phyloP scores from a whole-genome alignment of 768 basidiomycete genomes.

The Pisolithus orientalis region DNA sequence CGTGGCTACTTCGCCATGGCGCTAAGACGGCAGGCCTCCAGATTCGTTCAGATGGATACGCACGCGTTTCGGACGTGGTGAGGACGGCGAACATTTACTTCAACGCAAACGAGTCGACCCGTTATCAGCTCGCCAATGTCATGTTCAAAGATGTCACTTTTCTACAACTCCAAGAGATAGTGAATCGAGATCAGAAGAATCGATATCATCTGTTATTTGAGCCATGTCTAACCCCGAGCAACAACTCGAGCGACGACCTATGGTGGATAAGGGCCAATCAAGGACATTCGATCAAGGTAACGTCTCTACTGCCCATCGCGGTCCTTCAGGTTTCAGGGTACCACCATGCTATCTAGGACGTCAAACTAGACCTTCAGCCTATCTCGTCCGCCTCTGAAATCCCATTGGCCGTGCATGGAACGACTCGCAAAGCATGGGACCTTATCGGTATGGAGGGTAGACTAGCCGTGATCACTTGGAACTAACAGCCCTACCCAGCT shows the following conservation, averaged over 20 bases:
- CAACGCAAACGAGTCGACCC: neutral
- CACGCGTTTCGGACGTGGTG: slow-evolving; percentile 78
- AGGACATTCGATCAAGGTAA: slow-evolving; percentile 79
- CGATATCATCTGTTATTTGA: slow-evolving; percentile 58
- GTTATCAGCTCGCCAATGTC: slow-evolving; percentile 56
- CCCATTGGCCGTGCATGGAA: slow-evolving; percentile 82
- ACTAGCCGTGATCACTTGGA: neutral
- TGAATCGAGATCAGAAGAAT: slow-evolving; percentile 59
- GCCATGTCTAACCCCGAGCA: slow-evolving; percentile 25
- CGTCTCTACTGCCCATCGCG: slow-evolving; percentile 5
- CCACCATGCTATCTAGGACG: slow-evolving; percentile 35
- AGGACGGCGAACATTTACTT: slow-evolving; percentile 16
- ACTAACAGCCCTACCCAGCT: slow-evolving; percentile 32
- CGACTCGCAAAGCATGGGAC: slow-evolving; percentile 62
- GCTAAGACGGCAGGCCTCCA: slow-evolving; percentile 67
- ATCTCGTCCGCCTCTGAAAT: slow-evolving; percentile 56
- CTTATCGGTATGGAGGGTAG: slow-evolving; percentile 46
- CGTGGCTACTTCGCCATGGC: slow-evolving; percentile 89
- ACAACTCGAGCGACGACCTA: slow-evolving; percentile 26
- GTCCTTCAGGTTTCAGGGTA: neutral
- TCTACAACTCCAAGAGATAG: slow-evolving; percentile 51
- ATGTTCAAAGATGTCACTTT: slow-evolving; percentile 60
- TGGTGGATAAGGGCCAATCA: slow-evolving; percentile 93
- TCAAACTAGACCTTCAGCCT: slow-evolving; percentile 61
- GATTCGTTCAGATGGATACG: slow-evolving; percentile 83